Evolutionary conservation across 169 alveolate species (phyloP).

Genomic region (Ichthyophthirius multifiliis): DNA sequence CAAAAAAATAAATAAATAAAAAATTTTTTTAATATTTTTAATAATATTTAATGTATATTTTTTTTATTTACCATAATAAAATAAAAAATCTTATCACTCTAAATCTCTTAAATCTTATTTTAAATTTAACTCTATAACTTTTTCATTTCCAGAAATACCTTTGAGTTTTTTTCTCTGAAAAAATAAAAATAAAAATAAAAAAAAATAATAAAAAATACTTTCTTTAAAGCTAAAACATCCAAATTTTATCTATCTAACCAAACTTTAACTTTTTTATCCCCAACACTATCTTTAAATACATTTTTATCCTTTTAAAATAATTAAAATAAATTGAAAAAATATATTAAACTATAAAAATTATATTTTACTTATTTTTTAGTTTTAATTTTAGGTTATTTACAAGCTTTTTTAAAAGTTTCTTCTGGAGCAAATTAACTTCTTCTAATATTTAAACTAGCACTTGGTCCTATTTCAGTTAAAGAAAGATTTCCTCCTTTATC

Average conservation of each 20-base stretch:
- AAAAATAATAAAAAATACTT: too few species aligned
- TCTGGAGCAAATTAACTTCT: slow-evolving; percentile 56
- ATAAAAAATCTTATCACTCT: too few species aligned
- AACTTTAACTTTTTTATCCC: slow-evolving; percentile 64
- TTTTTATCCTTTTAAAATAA: slow-evolving; percentile 37
- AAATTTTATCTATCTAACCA: slow-evolving; percentile 65
- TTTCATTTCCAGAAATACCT: too few species aligned
- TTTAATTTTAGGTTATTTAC: slow-evolving; percentile 62
- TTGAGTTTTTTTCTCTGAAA: too few species aligned
- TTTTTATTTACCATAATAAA: too few species aligned
- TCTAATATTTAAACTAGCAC: slow-evolving; percentile 55
- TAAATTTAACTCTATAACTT: too few species aligned
- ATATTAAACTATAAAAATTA: not conserved
- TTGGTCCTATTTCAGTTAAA: slow-evolving; percentile 74
- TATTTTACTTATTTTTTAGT: slow-evolving; percentile 19
- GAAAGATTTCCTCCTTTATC: slow-evolving; percentile 6
- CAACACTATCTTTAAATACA: slow-evolving; percentile 57
- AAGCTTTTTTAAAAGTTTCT: slow-evolving; percentile 59
- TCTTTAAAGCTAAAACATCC: slow-evolving; percentile 60
- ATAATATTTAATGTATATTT: too few species aligned
- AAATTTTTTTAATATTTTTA: too few species aligned
- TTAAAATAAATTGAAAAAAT: not conserved
- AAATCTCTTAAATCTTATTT: too few species aligned
- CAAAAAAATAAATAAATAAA: too few species aligned
- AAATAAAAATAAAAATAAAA: too few species aligned